phyloP scores from a whole-genome alignment of 2,329 filamentous ascomycete species.

The Didymella keratinophila region DNA sequence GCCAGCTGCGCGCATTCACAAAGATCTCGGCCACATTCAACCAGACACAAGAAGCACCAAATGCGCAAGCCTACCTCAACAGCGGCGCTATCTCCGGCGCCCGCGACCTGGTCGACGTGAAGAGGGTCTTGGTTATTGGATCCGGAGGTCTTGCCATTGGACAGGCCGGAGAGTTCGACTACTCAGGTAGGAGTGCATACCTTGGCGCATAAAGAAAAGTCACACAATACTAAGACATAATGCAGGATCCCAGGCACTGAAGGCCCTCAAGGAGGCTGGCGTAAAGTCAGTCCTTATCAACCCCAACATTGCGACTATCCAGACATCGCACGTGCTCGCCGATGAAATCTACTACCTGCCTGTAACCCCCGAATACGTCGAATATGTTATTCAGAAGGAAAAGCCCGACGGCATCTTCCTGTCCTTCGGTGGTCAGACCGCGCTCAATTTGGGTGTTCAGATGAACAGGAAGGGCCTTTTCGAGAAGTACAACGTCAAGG shows the following conservation, averaged over 20 bases:
- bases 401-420: slow-evolving; percentile 96
- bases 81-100: slow-evolving; percentile 84
- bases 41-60: slow-evolving; percentile 73
- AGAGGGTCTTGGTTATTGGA: slow-evolving; percentile 96
- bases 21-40: slow-evolving; percentile 46
- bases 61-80: slow-evolving; percentile 85
- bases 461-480: slow-evolving; percentile 97
- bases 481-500: slow-evolving; percentile 93
- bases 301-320: slow-evolving; percentile 97
- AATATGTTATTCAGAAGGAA: slow-evolving; percentile 96
- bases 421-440: slow-evolving; percentile 96
- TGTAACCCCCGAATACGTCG: slow-evolving; percentile 96
- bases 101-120: slow-evolving; percentile 82
- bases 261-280: slow-evolving; percentile 94
- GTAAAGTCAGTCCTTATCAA: slow-evolving; percentile 93
- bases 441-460: slow-evolving; percentile 93
- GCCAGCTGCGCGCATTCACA: slow-evolving; percentile 51
- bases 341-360: slow-evolving; percentile 99
- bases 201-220: neutral
- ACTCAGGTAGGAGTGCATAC: slow-evolving; percentile 73
- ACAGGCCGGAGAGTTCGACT: slow-evolving; percentile 97
- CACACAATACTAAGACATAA: slow-evolving; percentile 25
- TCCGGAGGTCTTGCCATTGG: slow-evolving; percentile 95
- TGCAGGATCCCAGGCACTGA: slow-evolving; percentile 90
- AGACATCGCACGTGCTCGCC: slow-evolving; percentile 93